Evolutionary conservation across 306 rosid genomes (phyloP).

Genomic region (Aeschynomene evenia): DNA sequence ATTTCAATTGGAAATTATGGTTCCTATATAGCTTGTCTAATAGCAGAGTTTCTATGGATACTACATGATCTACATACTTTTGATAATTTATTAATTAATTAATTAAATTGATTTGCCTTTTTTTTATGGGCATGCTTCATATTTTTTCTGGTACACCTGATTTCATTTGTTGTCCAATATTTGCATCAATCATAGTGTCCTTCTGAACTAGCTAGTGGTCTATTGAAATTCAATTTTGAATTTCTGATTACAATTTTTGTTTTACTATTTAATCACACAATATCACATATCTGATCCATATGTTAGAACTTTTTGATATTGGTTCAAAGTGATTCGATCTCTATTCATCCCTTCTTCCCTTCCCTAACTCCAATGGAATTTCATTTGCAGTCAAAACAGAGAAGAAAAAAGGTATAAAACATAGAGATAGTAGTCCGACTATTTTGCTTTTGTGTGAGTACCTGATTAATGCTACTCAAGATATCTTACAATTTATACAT

Average conservation of each 20-base stretch:
- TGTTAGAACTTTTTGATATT: no score
- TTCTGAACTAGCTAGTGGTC: not conserved
- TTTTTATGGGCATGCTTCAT: not conserved
- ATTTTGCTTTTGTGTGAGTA: no score
- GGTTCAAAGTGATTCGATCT: no score
- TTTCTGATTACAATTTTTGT: not conserved
- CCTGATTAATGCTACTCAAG: no score
- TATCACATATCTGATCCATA: not conserved
- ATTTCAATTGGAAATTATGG: slow-evolving; percentile 39
- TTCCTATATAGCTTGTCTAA: slow-evolving; percentile 17
- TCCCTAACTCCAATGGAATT: no score
- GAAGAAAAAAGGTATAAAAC: no score
- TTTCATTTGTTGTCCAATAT: not conserved
- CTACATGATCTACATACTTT: slow-evolving; percentile 22
- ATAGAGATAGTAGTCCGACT: no score
- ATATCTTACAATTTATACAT: no score
- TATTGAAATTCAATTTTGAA: not conserved
- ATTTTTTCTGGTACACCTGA: not conserved
- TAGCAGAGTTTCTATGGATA: slow-evolving; percentile 21
- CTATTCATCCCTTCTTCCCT: no score
- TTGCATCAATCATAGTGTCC: not conserved
- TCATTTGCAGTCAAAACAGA: no score
- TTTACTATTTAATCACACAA: not conserved
- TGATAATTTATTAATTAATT: not conserved
- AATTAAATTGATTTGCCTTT: not conserved